A percentile compares a stretch with the other conserved stretches of the same genome.
phyloP scores from a whole-genome alignment of 2,329 filamentous ascomycete species.

The Sporothrix dimorphospora region DNA sequence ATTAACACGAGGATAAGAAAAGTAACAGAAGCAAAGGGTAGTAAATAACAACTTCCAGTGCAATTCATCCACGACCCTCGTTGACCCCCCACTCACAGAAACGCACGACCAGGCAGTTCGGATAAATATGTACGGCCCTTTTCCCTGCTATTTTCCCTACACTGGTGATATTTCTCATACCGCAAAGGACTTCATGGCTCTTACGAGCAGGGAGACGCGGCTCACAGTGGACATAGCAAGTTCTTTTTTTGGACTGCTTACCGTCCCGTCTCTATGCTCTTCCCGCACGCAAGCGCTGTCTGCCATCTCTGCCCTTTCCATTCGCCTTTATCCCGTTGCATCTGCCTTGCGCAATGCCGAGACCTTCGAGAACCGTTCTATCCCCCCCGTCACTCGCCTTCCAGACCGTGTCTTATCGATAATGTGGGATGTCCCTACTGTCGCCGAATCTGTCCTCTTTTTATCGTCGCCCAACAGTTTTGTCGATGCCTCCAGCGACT shows the following conservation, averaged over 20 bases:
- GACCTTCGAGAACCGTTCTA: conserved; percentile 13
- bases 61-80: not conserved
- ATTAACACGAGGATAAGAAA: too few species aligned
- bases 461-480: conserved; percentile 1
- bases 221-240: not conserved
- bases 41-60: too few species aligned
- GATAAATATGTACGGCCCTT: conserved; percentile 17
- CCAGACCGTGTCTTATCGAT: not conserved
- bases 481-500: not conserved
- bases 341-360: conserved; percentile 6
- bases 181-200: not conserved
- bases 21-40: too few species aligned
- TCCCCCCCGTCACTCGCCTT: not conserved
- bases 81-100: not conserved
- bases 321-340: conserved; percentile 1
- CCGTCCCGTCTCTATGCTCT: conserved; percentile 5
- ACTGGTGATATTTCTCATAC: conserved; percentile 8
- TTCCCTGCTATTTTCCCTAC: not conserved
- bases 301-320: not conserved
- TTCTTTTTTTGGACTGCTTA: not conserved
- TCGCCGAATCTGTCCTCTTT: conserved; percentile 11
- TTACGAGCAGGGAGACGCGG: not conserved
- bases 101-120: not conserved
- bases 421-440: not conserved
- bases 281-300: not conserved